Base-by-base conservation (phyloP, 768 basidiomycete species). In the Amanita rimosa region DNA sequence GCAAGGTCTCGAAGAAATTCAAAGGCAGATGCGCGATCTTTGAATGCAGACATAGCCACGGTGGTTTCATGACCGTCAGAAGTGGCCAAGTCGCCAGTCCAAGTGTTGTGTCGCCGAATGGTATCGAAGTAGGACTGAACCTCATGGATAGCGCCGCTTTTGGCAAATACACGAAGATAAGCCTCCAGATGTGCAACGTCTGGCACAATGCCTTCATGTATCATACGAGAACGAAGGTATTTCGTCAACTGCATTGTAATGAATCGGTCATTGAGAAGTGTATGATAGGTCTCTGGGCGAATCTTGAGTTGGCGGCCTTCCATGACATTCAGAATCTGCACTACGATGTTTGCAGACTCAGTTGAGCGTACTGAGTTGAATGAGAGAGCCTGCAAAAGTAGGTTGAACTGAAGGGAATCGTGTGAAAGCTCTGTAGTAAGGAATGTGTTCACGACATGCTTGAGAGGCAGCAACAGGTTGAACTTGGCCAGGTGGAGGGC, bases 311-410 rank as follows among this genome's bases (percentile, higher is more conserved):
- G 61, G 16, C 72, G 68, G 2, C 62, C 59, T 19, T 73, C 66
- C 77, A 81, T 79, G 8, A 69, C 61, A 17, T 59, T 58, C 35
- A 82, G 58, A 3, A 81, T 26, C 1, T 62, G 52, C 1, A 78
- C 54, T 0, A 70, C 68, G 16, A 66, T 61, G 10, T 66, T 60
- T 1, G 74, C 66, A 1, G 60, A 65, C 6, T 71, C 65, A 0
- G 60, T 57, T 1, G 74, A 71, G 13, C 64, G 60, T 3, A 66
- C 64, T 11, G 71, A 68, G 42, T 67, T 62, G 46, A 56, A 55
- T 0, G 79, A 67, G 21, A 81, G 60, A 4, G 76, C 72, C 44
- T 70, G 69, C 16, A 82, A 69, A 42, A 81, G 61, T 44, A 72
- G 65, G 54, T 82, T 82, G 64, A 74, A 79, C 47, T 71, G 62